Percentiles rank a stretch among this genome's conserved stretches.
These are phyloP conservation scores for Orbilia brochopaga DNA, from an alignment of 2,329 filamentous ascomycete species.

Conservation along the genomic window DNA sequence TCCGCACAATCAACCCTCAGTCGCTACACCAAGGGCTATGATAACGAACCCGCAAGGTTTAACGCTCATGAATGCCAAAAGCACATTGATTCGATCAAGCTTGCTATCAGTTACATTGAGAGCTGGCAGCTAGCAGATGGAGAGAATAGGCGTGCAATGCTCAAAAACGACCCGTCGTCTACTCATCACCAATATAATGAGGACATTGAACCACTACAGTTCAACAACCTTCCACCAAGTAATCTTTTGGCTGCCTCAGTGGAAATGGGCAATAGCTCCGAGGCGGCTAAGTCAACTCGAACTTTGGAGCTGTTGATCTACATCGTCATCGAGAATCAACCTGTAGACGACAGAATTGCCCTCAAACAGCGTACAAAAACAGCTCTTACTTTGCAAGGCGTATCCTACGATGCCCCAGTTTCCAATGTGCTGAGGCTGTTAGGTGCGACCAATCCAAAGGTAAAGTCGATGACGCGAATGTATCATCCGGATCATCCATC, in stretches of 20 bases:
- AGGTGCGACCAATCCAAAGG: conserved; percentile 14
- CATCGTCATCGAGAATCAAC: not conserved
- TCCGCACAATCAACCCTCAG: not conserved
- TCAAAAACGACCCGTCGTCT: not conserved
- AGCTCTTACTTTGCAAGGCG: not conserved
- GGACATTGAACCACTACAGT: not conserved
- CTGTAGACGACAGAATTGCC: not conserved
- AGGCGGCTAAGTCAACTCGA: not conserved
- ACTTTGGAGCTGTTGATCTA: conserved; percentile 1
- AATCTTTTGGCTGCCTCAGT: not conserved
- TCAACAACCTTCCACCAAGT: too few species aligned
- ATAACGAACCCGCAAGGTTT: not conserved
- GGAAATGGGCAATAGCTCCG: not conserved
- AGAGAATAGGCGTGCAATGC: not conserved
- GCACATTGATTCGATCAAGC: not conserved
- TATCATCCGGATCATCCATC: not conserved
- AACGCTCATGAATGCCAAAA: not conserved
- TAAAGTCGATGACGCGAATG: not conserved
- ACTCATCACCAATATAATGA: not conserved
- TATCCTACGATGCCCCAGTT: not conserved
- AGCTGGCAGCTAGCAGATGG: not conserved
- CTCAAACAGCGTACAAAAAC: not conserved
- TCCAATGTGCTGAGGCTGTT: conserved; percentile 5
- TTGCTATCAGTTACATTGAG: conserved; percentile 8
- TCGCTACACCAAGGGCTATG: not conserved